phyloP scores from a whole-genome alignment of 805 yeast species.

The Naumovozyma baii region DNA sequence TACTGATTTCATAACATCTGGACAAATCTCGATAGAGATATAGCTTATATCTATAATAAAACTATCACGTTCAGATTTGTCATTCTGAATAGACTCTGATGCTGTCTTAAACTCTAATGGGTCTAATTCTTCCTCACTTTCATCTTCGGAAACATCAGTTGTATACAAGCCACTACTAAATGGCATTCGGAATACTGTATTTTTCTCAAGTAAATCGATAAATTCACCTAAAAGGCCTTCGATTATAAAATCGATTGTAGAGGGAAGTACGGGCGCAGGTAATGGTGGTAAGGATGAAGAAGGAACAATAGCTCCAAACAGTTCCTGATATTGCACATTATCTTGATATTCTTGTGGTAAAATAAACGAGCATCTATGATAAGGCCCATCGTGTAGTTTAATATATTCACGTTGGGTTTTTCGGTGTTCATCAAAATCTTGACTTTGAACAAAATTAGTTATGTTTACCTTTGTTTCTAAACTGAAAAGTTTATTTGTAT shows the following conservation, averaged over 20 bases:
- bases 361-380: constrained; percentile 68
- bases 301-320: constrained; percentile 45
- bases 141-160: neutral
- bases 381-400: constrained; percentile 68
- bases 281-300: constrained; percentile 56
- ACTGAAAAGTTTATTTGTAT: constrained; percentile 30
- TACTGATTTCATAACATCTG: constrained; percentile 31
- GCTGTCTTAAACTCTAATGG: neutral
- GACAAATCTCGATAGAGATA: constrained; percentile 33
- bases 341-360: constrained; percentile 43
- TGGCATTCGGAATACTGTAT: neutral
- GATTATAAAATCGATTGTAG: constrained; percentile 37
- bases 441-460: constrained; percentile 50
- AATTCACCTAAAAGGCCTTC: constrained; percentile 27
- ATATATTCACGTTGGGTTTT: constrained; percentile 56
- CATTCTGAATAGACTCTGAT: neutral
- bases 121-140: neutral
- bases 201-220: constrained; percentile 5
- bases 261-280: constrained; percentile 47
- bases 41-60: constrained; percentile 35
- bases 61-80: constrained; percentile 7
- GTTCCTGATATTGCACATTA: constrained; percentile 35
- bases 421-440: constrained; percentile 35
- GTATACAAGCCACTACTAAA: neutral
- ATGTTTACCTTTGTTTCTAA: constrained; percentile 49